Evolutionary conservation across 177 flowering plant species (phyloP).

Genomic region (Vitis hybrid): DNA sequence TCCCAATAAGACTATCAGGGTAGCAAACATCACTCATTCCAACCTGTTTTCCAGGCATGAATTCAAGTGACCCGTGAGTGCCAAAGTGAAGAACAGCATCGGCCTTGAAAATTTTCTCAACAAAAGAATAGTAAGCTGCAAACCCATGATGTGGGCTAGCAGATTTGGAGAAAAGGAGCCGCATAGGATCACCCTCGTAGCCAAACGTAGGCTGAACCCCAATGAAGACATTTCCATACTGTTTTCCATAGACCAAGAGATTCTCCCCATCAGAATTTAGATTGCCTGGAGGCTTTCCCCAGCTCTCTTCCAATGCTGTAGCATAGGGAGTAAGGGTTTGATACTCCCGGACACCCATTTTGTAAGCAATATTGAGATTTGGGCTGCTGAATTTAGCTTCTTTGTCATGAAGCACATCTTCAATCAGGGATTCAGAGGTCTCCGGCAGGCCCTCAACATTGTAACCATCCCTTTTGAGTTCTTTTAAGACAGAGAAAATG

Average conservation of each 20-base stretch:
- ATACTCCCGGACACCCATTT: conserved; percentile 91
- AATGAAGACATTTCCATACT: conserved; percentile 94
- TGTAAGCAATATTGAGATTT: conserved; percentile 90
- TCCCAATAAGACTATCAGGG: conserved; percentile 97
- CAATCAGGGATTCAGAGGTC: conserved; percentile 76
- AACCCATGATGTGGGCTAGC: conserved; percentile 99
- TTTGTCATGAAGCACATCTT: conserved; percentile 92
- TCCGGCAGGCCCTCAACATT: conserved; percentile 89
- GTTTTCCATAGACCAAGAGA: conserved; percentile 93
- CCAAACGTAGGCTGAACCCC: conserved; percentile 99
- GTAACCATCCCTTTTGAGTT: conserved; percentile 76
- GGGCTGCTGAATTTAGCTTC: conserved; percentile 99
- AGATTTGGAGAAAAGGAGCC: conserved; percentile 96
- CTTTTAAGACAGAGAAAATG: conserved; percentile 83
- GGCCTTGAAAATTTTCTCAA: conserved; percentile 93
- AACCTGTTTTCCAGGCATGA: conserved; percentile 99
- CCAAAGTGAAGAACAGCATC: conserved; percentile 99
- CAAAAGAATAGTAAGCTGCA: conserved; percentile 94
- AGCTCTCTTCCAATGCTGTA: conserved; percentile 81
- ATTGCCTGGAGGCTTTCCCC: conserved; percentile 99
- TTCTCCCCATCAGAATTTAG: conserved; percentile 94
- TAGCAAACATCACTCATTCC: conserved; percentile 98
- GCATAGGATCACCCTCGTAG: conserved; percentile 98
- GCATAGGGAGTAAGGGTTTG: conserved; percentile 85
- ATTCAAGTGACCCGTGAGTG: conserved; percentile 96